Conservation (phyloP, 805 yeast species). For the Ogataea allantospora region DNA sequence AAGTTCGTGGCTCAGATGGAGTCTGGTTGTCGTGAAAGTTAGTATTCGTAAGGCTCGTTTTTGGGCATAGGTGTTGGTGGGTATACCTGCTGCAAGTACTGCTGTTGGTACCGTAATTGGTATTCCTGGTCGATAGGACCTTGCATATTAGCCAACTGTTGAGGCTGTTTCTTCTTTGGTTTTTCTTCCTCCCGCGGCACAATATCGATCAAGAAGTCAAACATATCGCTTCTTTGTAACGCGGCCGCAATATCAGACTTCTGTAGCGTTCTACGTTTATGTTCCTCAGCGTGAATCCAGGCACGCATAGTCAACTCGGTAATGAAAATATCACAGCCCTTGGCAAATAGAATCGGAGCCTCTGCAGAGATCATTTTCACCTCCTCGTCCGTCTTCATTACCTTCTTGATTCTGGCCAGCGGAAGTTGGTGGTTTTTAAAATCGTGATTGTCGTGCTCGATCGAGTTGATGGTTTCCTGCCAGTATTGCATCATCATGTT, state of each 20-base stretch:
- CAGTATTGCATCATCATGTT: conserved; percentile 94
- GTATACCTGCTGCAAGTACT: conserved; percentile 18
- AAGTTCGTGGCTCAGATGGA: background rate
- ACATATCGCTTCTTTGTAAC: conserved; percentile 91
- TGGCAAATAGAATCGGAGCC: conserved; percentile 95
- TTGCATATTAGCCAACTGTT: conserved; percentile 24
- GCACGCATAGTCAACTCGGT: conserved; percentile 98
- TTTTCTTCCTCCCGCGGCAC: conserved; percentile 88
- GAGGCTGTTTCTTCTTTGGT: conserved; percentile 37
- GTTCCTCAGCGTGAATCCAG: conserved; percentile 98
- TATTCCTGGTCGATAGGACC: conserved; percentile 17
- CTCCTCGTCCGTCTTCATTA: conserved; percentile 97
- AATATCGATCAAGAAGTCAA: conserved; percentile 92
- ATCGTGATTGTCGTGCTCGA: conserved; percentile 85
- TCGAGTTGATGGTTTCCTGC: conserved; percentile 92
- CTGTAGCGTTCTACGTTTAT: conserved; percentile 91
- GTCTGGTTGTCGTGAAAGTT: background rate
- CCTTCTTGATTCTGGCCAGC: conserved; percentile 92
- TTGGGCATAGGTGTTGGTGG: conserved; percentile 15
- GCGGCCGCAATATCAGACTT: conserved; percentile 95
- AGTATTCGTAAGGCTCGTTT: conserved; percentile 8
- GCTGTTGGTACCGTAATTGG: conserved; percentile 23
- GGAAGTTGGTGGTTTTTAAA: conserved; percentile 95
- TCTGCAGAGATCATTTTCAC: conserved; percentile 98
- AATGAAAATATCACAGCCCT: conserved; percentile 96